Evolutionary conservation across 805 yeast genomes (phyloP), one percentile per base, ranked within the genome.

Genomic region (Sugiyamaella qingdaonensis): DNA sequence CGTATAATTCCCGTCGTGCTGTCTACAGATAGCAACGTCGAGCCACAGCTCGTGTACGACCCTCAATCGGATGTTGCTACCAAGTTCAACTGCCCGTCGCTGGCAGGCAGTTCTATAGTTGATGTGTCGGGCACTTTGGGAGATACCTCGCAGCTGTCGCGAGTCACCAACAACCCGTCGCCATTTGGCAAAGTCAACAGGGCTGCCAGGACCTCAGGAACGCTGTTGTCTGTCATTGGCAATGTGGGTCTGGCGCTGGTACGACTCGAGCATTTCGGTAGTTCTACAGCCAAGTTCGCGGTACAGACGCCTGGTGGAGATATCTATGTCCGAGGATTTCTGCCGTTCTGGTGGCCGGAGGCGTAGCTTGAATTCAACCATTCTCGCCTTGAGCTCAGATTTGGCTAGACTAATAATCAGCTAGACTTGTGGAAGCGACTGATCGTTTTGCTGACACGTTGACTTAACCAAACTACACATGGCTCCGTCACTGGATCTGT

Each of bases 311-410:
- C 57, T 36, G 32, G 31, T 34, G 58, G 55, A 63, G 24, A 35
- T 32, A 45, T 82, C 7, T 76, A 76, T 1, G 68, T 84, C 21
- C 75, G 76, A 59, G 86, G 82, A 0, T 73, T 71, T 54, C 69
- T 72, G 4, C 94, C 95, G 0, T 82, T 77, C 48, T 86, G 92
- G 91, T 86, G 92, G 90, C 90, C 90, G 0, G 50, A 47, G 8
- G 16, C 34, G 21, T 39, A 24, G 7, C 29, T 24, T 3, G 29
- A 7, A 4, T 24, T 4, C 3, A 3, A 24, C 29, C 7, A 24
- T 7, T 24, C 29, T 7, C 29, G 7, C 29, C 7, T 24, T n/a
- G 35, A 33, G 39, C 18, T 35, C 14, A 35, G 7, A 5, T 4
- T 4, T 35, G 18, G 18, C 14, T 4, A 4, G 8, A 8, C 39